phyloP scores from a whole-genome alignment of 2,329 filamentous ascomycete species.

The Phoma sp. region DNA sequence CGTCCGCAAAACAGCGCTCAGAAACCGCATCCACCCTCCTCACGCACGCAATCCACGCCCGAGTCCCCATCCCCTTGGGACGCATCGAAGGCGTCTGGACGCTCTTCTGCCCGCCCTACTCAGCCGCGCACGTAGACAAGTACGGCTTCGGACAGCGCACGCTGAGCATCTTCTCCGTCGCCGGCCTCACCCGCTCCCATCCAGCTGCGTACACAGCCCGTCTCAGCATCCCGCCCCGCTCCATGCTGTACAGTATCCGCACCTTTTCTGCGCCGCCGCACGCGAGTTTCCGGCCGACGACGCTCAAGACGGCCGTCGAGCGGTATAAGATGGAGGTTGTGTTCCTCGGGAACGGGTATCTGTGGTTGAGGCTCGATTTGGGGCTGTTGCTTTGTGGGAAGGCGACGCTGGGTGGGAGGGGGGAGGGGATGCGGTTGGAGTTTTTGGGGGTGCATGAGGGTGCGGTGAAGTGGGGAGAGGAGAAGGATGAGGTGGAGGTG shows the following conservation, averaged over 20 bases:
- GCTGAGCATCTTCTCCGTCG: constrained; percentile 27
- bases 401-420: constrained; percentile 13
- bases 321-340: constrained; percentile 34
- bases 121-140: constrained; percentile 32
- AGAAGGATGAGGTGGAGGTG: constrained; percentile 25
- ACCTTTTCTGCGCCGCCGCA: constrained; percentile 35
- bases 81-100: constrained; percentile 31
- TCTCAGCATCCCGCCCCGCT: constrained; percentile 37
- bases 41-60: constrained; percentile 21
- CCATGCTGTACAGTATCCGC: constrained; percentile 26
- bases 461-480: constrained; percentile 21
- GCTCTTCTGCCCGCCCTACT: constrained; percentile 39
- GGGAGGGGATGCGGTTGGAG: constrained; percentile 27
- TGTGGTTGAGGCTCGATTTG: constrained; percentile 35
- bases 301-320: constrained; percentile 30
- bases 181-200: constrained; percentile 18
- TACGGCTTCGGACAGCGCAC: constrained; percentile 37
- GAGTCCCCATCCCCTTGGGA: constrained; percentile 36
- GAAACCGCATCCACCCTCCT: constrained; percentile 22
- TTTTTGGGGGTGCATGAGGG: constrained; percentile 32
- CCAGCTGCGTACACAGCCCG: constrained; percentile 28
- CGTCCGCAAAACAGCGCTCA: constrained; percentile 6
- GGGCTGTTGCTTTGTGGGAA: constrained; percentile 36
- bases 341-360: constrained; percentile 41
- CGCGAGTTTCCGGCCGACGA: constrained; percentile 32